Conservation (phyloP, 2,329 filamentous ascomycete genomes). For the Acarospora socialis region DNA sequence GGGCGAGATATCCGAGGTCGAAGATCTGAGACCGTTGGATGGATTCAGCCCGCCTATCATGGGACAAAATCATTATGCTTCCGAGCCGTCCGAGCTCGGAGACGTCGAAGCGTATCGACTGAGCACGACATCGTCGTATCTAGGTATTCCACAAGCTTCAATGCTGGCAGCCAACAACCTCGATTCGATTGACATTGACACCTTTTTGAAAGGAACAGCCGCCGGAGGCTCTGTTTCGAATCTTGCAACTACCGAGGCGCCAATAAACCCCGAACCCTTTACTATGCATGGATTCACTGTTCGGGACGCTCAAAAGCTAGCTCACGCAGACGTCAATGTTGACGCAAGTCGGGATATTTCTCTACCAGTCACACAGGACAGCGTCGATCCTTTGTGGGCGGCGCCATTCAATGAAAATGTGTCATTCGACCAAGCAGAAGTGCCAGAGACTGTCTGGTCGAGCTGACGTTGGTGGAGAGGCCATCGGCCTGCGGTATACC, state of each 20-base stretch:
- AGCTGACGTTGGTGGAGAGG: too few species aligned
- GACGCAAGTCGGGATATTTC: conserved; percentile 8
- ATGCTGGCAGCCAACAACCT: conserved; percentile 12
- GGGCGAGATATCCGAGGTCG: conserved; percentile 34
- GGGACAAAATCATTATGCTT: conserved; percentile 5
- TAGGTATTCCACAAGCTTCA: conserved; percentile 11
- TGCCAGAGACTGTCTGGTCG: too few species aligned
- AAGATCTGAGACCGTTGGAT: conserved; percentile 22
- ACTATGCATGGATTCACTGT: conserved; percentile 12
- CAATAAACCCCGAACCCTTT: conserved; percentile 2
- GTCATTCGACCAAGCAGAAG: too few species aligned
- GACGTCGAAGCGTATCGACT: conserved; percentile 8
- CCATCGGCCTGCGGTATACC: too few species aligned
- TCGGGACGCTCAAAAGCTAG: conserved; percentile 13
- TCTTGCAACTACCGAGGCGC: conserved; percentile 3
- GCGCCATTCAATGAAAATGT: conserved; percentile 3
- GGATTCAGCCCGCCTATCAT: conserved; percentile 7
- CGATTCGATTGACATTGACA: conserved; percentile 12
- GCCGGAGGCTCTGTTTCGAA: conserved; percentile 11
- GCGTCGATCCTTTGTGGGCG: conserved; percentile 9
- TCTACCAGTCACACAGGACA: conserved; percentile 6
- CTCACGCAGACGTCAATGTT: conserved; percentile 10
- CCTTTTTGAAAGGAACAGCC: conserved; percentile 8
- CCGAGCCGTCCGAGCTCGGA: conserved; percentile 5
- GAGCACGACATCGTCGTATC: conserved; percentile 11